These are phyloP conservation scores for Jimgerdemannia lactiflua DNA, from an alignment of 192 early-diverging fungal species.

Conservation along the genomic window DNA sequence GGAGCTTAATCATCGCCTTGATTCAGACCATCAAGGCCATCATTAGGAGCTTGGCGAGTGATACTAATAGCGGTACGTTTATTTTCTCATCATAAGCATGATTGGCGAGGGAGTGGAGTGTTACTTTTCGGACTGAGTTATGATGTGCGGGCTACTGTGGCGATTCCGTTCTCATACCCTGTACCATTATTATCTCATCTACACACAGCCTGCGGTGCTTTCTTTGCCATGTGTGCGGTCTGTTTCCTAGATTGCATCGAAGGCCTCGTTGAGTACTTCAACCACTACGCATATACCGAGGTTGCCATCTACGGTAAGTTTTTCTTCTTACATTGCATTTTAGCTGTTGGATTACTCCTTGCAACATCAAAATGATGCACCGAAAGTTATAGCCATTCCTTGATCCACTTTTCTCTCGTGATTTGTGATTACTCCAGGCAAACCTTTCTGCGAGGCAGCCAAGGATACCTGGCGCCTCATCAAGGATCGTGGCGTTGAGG, in stretches of 20 bases:
- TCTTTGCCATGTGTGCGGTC: slow-evolving; percentile 66
- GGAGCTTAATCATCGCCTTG: slow-evolving; percentile 55
- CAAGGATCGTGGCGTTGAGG: slow-evolving; percentile 71
- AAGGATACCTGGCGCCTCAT: slow-evolving; percentile 87
- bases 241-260: slow-evolving; percentile 81
- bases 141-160: neutral
- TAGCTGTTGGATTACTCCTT: neutral
- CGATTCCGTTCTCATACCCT: neutral
- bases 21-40: slow-evolving; percentile 71
- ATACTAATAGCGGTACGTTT: neutral
- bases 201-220: slow-evolving; percentile 4
- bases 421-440: slow-evolving; percentile 8
- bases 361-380: too few species aligned
- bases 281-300: slow-evolving; percentile 89
- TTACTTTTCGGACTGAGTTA: too few species aligned
- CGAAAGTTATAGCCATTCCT: neutral
- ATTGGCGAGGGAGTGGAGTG: neutral
- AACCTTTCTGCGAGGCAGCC: slow-evolving; percentile 62
- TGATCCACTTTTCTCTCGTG: neutral
- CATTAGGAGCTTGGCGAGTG: neutral
- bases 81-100: neutral
- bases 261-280: slow-evolving; percentile 74
- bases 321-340: neutral
- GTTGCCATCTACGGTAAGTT: slow-evolving; percentile 80
- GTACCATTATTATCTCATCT: neutral